phyloP scores from a whole-genome alignment of 225 moss, liverwort and hornwort species.

The Anthoceros angustus region DNA sequence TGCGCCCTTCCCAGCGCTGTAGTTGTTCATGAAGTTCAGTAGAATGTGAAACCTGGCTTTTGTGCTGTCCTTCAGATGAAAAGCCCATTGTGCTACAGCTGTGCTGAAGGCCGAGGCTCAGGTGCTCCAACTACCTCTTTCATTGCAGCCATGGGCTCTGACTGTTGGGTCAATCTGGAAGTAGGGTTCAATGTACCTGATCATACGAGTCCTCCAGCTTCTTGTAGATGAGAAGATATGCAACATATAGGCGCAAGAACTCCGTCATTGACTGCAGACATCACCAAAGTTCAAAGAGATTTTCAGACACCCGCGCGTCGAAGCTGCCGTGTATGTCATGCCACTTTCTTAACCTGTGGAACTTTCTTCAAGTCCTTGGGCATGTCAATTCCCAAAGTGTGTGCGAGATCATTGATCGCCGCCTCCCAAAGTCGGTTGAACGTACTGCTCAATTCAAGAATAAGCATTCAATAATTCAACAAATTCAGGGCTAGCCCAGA shows the following conservation, averaged over 20 bases:
- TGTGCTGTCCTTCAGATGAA: not conserved
- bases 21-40: not conserved
- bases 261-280: conserved; percentile 23
- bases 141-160: not conserved
- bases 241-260: conserved; percentile 36
- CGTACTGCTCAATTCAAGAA: not conserved
- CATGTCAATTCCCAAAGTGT: not conserved
- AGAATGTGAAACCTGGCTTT: not conserved
- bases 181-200: conserved; percentile 28
- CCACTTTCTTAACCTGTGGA: not conserved
- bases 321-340: too few species aligned
- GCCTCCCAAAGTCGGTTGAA: conserved; percentile 1
- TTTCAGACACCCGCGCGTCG: too few species aligned
- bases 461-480: not conserved
- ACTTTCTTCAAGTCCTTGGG: not conserved
- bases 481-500: not conserved
- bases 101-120: not conserved
- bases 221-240: conserved; percentile 59
- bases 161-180: not conserved
- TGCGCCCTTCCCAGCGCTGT: conserved; percentile 13
- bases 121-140: not conserved
- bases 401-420: not conserved
- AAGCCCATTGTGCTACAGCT: not conserved
- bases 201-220: conserved; percentile 67
- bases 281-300: not conserved